Conservation (phyloP, 345 rosid species). For the Populus simonii region DNA sequence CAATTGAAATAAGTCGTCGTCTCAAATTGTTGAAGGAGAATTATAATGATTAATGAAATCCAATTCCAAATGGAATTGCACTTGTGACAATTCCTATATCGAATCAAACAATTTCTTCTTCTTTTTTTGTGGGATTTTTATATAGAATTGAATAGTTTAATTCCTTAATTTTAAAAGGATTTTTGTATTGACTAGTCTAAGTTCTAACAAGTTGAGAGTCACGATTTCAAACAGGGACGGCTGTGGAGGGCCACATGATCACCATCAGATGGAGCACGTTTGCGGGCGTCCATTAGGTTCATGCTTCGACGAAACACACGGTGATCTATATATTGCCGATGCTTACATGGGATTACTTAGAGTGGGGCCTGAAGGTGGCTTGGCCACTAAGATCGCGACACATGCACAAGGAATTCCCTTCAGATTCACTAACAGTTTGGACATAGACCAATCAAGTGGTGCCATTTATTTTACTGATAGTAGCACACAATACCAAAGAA, state of each 20-base stretch:
- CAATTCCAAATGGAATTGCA: not conserved
- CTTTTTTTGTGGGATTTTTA: not conserved
- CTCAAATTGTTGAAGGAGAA: not conserved
- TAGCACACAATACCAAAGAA: conserved; percentile 23
- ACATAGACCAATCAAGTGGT: conserved; percentile 35
- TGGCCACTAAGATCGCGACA: conserved; percentile 36
- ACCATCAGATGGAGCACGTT: conserved; percentile 13
- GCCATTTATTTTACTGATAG: conserved; percentile 40
- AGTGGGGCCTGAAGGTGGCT: conserved; percentile 40
- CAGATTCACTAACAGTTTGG: conserved; percentile 37
- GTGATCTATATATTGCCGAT: conserved; percentile 42
- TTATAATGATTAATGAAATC: too few species aligned
- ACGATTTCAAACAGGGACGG: not conserved
- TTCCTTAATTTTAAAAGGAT: not conserved
- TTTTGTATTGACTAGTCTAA: not conserved
- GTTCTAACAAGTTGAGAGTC: not conserved
- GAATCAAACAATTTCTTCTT: not conserved
- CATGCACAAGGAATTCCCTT: conserved; percentile 28
- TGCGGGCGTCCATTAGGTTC: conserved; percentile 49
- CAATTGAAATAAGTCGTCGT: not conserved
- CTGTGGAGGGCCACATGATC: not conserved
- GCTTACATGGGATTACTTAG: conserved; percentile 40
- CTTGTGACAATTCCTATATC: not conserved
- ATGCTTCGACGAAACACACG: conserved; percentile 24
- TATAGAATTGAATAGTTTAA: not conserved